Conservation (phyloP, 108 stramenopile genomes). For the Cyclostephanos tholiformis region DNA sequence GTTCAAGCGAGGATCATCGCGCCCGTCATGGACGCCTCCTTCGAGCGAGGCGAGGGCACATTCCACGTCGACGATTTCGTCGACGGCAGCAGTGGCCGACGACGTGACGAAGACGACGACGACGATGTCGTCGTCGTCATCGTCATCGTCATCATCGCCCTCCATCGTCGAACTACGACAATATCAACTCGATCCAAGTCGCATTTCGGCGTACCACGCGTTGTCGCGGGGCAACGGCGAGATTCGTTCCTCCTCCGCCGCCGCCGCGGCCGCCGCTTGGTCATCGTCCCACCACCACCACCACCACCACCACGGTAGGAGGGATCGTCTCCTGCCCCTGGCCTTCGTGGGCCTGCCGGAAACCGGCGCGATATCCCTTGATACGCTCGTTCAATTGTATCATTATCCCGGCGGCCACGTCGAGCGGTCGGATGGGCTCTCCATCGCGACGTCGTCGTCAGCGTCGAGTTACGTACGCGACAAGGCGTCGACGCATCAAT, state of each 20-base stretch:
- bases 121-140: too few species aligned
- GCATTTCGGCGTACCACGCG: slow-evolving; percentile 27
- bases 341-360: slow-evolving; percentile 62
- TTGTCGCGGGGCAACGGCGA: slow-evolving; percentile 37
- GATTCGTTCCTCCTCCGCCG: too few species aligned
- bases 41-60: too few species aligned
- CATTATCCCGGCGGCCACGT: slow-evolving; percentile 59
- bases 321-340: slow-evolving; percentile 35
- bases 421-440: slow-evolving; percentile 48
- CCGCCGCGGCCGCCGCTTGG: too few species aligned
- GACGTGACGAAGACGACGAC: too few species aligned
- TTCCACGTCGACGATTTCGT: too few species aligned
- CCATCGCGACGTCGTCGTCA: slow-evolving; percentile 17
- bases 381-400: slow-evolving; percentile 64
- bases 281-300: too few species aligned
- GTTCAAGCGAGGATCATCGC: too few species aligned
- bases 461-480: slow-evolving; percentile 44
- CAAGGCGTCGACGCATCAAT: slow-evolving; percentile 9
- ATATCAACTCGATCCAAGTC: slow-evolving; percentile 50
- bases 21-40: too few species aligned
- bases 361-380: slow-evolving; percentile 55
- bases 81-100: too few species aligned
- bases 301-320: slow-evolving; percentile 35
- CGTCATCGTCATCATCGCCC: too few species aligned
- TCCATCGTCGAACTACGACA: slow-evolving; percentile 67